Evolutionary conservation across 164 flowering plant species (phyloP).

Genomic region (Brasenia schreberi): DNA sequence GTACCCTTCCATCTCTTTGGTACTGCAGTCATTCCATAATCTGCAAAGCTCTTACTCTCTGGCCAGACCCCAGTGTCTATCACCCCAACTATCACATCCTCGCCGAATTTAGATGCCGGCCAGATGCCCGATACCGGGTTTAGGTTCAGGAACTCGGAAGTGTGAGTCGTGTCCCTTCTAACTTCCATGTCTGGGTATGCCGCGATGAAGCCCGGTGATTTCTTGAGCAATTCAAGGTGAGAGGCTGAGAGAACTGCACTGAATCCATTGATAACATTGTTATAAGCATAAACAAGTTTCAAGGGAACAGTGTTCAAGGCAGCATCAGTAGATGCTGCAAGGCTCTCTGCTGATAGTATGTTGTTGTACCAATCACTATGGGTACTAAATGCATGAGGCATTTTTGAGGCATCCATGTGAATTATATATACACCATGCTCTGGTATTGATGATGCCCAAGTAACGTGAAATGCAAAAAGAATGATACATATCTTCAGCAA

Average conservation of each 20-base stretch:
- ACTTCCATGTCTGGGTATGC: conserved; percentile 25
- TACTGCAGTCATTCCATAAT: conserved; percentile 32
- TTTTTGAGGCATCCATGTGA: conserved; percentile 49
- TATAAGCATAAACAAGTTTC: conserved; percentile 31
- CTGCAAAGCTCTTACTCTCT: conserved; percentile 55
- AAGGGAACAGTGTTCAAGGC: conserved; percentile 6
- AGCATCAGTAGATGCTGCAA: background rate
- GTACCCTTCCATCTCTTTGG: conserved; percentile 62
- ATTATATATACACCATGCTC: conserved; percentile 33
- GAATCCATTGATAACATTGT: conserved; percentile 46
- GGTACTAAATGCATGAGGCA: conserved; percentile 44
- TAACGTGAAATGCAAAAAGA: background rate
- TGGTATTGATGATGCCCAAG: background rate
- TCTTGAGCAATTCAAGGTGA: conserved; percentile 27
- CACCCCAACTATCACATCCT: conserved; percentile 52
- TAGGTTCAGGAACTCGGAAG: conserved; percentile 40
- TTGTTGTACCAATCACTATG: conserved; percentile 45
- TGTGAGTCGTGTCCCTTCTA: conserved; percentile 43
- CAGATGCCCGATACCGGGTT: conserved; percentile 27
- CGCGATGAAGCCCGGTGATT: conserved; percentile 32
- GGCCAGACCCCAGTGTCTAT: conserved; percentile 81
- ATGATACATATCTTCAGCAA: background rate
- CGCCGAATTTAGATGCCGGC: conserved; percentile 35
- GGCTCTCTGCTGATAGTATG: conserved; percentile 18
- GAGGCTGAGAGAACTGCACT: conserved; percentile 35